Evolutionary conservation across 2,329 filamentous ascomycete genomes (phyloP), one percentile per base, ranked within the genome.

Genomic region (Pseudogymnoascus sp.): DNA sequence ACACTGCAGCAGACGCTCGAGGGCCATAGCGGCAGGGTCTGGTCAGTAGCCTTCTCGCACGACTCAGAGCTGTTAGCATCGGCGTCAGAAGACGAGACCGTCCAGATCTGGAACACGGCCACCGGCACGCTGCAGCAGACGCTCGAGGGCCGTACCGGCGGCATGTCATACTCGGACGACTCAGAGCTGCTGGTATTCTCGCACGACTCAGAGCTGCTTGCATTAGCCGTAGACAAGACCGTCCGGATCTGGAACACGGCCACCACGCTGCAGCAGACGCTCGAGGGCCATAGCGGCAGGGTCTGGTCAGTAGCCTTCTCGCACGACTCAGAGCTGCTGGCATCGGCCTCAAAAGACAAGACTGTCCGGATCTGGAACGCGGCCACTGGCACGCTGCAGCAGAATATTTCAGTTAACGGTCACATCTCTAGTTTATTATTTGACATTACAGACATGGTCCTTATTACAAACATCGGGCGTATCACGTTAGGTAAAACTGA

Each of bases 391-490:
- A 37, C 35, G 26, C 30, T 23, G 21, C 45, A 23, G 57, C 60
- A 61, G 60, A 64, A n/a, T n/a, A n/a, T n/a, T n/a, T n/a, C 62
- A 30, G 30, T 65, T 13, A 13, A 15, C 13, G 63, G 59, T 33
- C 59, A 67, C n/a, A 45, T 63, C 60, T 58, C 21, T 34, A 63
- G 10, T 58, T 56, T 63, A 52, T 60, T 45, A 38, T 63, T 63
- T 62, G 52, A 63, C 62, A 55, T 26, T 61, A 62, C 45, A 57
- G 38, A 61, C 59, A 62, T 59, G 56, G 59, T 59, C 34, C 38
- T 63, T 1, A 57, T 63, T 19, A 63, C 58, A 59, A 62, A 63
- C 37, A 59, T 60, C 58, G 59, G 59, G 34, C 13, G 58, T 59
- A 9, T 63, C 23, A 63, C 58, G 57, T n/a, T 63, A 61, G 58